Conservation (phyloP, 2,329 filamentous ascomycete genomes). For the Claviceps sp. region DNA sequence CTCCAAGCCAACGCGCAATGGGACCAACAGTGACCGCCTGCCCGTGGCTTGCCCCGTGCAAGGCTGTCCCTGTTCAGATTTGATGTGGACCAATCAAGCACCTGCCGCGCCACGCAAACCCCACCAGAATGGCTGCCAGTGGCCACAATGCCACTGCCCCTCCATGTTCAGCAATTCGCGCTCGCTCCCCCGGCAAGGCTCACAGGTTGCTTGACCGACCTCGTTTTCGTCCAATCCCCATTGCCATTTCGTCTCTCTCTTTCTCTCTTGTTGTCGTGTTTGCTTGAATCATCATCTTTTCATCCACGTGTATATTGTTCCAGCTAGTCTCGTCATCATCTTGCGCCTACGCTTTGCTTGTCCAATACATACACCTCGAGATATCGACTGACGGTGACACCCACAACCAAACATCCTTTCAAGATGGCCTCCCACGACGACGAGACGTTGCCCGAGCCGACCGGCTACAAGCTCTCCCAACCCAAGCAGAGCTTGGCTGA, state of each 20-base stretch:
- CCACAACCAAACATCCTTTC: background rate
- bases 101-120: background rate
- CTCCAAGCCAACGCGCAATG: no score
- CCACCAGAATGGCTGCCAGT: background rate
- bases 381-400: background rate
- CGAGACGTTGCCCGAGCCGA: slow-evolving; percentile 75
- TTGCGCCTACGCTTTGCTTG: background rate
- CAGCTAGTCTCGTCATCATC: background rate
- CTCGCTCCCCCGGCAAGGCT: background rate
- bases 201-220: slow-evolving; percentile 5
- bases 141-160: slow-evolving; percentile 11
- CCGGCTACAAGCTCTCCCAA: slow-evolving; percentile 96
- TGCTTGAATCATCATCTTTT: background rate
- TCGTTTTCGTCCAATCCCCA: background rate
- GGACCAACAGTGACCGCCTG: background rate
- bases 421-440: slow-evolving; percentile 58
- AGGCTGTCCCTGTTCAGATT: background rate
- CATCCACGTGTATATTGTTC: background rate
- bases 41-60: background rate
- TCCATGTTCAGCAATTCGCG: slow-evolving; percentile 19
- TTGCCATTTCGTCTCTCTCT: background rate
- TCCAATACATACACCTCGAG: background rate
- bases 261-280: background rate
- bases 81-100: slow-evolving; percentile 4
- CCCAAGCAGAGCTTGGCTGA: slow-evolving; percentile 92